Base-by-base conservation (phyloP, 169 alveolate species). In the Amoebophrya sp. region DNA sequence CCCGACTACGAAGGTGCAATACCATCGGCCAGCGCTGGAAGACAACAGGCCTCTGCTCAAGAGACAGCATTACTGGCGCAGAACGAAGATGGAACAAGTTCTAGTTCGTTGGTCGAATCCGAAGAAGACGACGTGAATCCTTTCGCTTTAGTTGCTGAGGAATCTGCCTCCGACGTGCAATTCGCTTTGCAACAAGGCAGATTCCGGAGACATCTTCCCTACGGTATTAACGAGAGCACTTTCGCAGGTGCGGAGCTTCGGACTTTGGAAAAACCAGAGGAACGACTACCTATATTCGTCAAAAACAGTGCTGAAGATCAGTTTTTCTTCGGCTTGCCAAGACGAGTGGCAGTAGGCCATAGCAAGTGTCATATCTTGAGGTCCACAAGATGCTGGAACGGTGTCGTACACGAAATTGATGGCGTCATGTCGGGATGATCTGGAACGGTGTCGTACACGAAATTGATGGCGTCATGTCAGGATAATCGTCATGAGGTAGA, bases 181-280 rank as follows among this genome's bases (percentile, higher is more conserved):
- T 65, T 26, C 83, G 83, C 83, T 29, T 0, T 65, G 83, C 83
- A 26, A 36, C 38, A 65, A 36, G 83, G 83, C 12, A 1, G 33
- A 18, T 65, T 65, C 26, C 83, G 83, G 39, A 29, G 83, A 10
- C 83, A 65, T 26, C 83, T 65, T 36, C 83, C 83, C 36, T 65
- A 65, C 33, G 83, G 83, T 18, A 65, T 65, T 36, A 65, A 65
- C 83, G 83, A 65, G 83, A 65, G 83, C 83, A 65, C 83, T 29
- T 26, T 12, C 12, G 83, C 38, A 29, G 83, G 83, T 6, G 83
- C 33, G 26, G 83, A 65, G 26, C 83, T 65, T 29, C 83, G 83
- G 83, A 12, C 83, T 1, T 26, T 65, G 83, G 83, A 65, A 26
- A 12, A 6, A 0, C 83, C 83, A 29, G 2, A 36, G 36, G 26